Base-by-base conservation (phyloP, 2,329 filamentous ascomycete species). In the Sarocladium brachiariae region DNA sequence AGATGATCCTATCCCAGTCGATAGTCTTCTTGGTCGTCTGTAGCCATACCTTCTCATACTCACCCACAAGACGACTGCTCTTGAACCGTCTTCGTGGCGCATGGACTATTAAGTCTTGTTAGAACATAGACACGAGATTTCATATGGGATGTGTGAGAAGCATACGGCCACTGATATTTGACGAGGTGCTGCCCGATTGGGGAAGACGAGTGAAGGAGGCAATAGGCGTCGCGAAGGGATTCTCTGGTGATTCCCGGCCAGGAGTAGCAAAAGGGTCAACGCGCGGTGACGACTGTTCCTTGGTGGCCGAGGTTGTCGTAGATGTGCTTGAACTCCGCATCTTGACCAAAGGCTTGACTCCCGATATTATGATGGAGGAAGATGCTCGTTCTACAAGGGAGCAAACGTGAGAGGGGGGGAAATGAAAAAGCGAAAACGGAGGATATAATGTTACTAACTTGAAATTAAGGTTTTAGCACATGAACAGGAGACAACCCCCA, bases 1-100 rank as follows among this genome's bases (percentile, higher is more conserved):
- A 61, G 21, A 61, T 60, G 50, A 59, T 59, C 33, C 59, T 57
- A 47, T 61, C 59, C 59, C 59, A 61, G 31, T 61, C 59, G 53
- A 58, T 48, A 11, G 53, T 38, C 39, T 43, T 56, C 53, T 61
- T 59, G 19, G 21, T 23, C 4, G 4, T 25, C 9, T 56, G 52
- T 2, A 70, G 60, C 68, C 68, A 71, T 43, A 68, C 66, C 57
- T 70, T 70, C 48, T 68, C 64, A 54, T 68, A 67, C 13, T 61
- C 59, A 21, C 59, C 63, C 27, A 55, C 50, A 18, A 70, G 57
- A 3, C 66, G 63, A 52, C 65, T 65, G 54, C 61, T 65, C 53
- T 61, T 63, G 58, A 69, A 69, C 14, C 46, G 46, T 6, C 46
- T 14, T 4, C 46, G 43, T 2, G 43, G 25, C 7, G 2, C 14